phyloP scores from a whole-genome alignment of 2,329 filamentous ascomycete genomes.

The Aspergillus sp. region DNA sequence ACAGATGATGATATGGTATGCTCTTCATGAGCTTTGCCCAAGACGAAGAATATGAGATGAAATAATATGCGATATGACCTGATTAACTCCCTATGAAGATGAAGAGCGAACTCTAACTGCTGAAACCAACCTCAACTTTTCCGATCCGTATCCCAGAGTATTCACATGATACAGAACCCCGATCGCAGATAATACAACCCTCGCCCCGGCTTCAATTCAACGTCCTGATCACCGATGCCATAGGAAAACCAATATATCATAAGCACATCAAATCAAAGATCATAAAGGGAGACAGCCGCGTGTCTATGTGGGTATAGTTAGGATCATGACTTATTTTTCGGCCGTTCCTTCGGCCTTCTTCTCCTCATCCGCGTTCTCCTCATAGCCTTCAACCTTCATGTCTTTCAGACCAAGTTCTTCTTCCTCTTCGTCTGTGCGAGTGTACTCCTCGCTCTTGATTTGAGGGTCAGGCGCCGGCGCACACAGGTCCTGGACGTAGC shows the following conservation, averaged over 20 bases:
- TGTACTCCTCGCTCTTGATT: conserved; percentile 80
- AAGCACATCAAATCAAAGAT: conserved; percentile 29
- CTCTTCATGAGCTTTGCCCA: neutral
- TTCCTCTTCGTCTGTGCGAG: conserved; percentile 87
- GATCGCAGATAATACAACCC: neutral
- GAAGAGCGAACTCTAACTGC: neutral
- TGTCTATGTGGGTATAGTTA: conserved; percentile 21
- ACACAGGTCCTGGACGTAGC: conserved; percentile 86
- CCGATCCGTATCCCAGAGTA: conserved; percentile 1
- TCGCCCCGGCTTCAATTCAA: neutral
- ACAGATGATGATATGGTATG: neutral
- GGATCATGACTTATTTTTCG: conserved; percentile 35
- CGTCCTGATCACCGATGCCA: neutral
- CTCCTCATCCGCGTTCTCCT: conserved; percentile 54
- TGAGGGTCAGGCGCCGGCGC: conserved; percentile 82
- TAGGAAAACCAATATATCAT: conserved; percentile 22
- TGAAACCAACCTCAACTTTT: neutral
- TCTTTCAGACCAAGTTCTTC: conserved; percentile 89
- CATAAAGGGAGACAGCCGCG: conserved; percentile 24
- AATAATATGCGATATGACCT: neutral
- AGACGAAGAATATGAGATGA: neutral
- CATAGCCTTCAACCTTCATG: conserved; percentile 91
- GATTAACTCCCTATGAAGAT: neutral
- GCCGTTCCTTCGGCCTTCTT: conserved; percentile 15
- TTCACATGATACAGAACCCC: neutral